Evolutionary conservation across 2,329 filamentous ascomycete species (phyloP).

Genomic region (Herpomyces periplanetae): DNA sequence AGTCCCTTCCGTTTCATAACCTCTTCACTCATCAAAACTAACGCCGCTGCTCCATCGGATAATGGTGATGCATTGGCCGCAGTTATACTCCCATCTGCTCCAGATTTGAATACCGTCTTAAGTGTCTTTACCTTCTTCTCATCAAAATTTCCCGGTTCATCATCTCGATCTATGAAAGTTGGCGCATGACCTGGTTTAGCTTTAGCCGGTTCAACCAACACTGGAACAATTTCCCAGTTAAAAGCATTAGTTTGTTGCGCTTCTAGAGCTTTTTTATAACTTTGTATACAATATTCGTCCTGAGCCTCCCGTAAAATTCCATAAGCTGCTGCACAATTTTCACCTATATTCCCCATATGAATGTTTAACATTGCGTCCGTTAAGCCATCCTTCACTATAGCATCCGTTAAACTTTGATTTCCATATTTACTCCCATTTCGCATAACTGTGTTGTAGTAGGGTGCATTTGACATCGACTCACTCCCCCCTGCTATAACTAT

Average conservation of each 20-base stretch:
- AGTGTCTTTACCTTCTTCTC: conserved; percentile 12
- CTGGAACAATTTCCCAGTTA: conserved; percentile 44
- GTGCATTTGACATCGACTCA: conserved; percentile 93
- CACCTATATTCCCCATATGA: conserved; percentile 73
- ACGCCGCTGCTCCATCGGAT: conserved; percentile 66
- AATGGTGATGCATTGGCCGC: conserved; percentile 85
- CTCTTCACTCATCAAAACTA: conserved; percentile 71
- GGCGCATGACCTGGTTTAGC: conserved; percentile 49
- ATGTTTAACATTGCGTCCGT: conserved; percentile 65
- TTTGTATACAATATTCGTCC: conserved; percentile 78
- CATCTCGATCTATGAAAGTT: conserved; percentile 58
- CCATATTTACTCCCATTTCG: conserved; percentile 76
- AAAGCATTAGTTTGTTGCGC: conserved; percentile 50
- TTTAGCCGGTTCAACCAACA: conserved; percentile 52
- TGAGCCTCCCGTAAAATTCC: conserved; percentile 42
- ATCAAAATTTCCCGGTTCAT: conserved; percentile 63
- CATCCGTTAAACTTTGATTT: conserved; percentile 54
- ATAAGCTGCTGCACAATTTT: conserved; percentile 65
- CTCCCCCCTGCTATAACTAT: conserved; percentile 75
- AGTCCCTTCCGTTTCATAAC: conserved; percentile 69
- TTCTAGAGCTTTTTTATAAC: conserved; percentile 68
- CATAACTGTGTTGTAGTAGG: conserved; percentile 66
- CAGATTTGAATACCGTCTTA: conserved; percentile 43
- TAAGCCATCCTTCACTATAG: conserved; percentile 68
- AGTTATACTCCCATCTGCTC: conserved; percentile 50